Percentiles rank a stretch among this genome's conserved stretches.
phyloP scores from a whole-genome alignment of 352 stramenopile species.

The Pythium utonaiense region DNA sequence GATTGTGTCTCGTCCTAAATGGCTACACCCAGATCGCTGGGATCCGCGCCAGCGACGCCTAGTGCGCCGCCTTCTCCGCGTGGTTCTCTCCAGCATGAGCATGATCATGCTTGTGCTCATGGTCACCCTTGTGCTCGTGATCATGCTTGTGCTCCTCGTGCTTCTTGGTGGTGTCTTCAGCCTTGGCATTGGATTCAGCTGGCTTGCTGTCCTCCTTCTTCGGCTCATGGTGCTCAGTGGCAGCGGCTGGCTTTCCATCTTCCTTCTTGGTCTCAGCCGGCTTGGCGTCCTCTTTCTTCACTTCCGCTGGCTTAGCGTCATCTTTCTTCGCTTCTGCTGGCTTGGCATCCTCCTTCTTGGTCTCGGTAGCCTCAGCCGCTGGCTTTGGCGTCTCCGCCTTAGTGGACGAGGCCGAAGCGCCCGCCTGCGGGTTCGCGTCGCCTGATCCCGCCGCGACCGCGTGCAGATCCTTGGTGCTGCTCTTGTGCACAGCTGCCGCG shows the following conservation, averaged over 20 bases:
- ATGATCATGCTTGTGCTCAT: constrained; percentile 5
- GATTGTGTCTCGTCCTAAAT: background rate
- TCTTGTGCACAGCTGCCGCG: constrained; percentile 22
- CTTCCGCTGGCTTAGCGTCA: background rate
- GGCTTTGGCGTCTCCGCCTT: background rate
- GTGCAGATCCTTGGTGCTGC: constrained; percentile 37
- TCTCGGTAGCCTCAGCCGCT: background rate
- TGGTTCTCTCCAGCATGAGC: constrained; percentile 19
- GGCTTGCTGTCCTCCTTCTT: constrained; percentile 2
- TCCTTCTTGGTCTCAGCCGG: background rate
- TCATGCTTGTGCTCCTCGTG: no score
- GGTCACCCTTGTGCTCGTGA: no score
- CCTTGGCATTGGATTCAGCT: no score
- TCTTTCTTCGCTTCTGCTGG: constrained; percentile 6
- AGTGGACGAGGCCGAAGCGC: background rate
- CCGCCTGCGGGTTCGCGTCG: constrained; percentile 3
- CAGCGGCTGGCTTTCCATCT: background rate
- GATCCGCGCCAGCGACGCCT: background rate
- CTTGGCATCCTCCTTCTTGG: background rate
- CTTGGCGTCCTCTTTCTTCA: constrained; percentile 1
- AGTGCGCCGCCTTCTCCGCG: constrained; percentile 22
- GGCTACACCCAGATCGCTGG: background rate
- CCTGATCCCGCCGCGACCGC: background rate
- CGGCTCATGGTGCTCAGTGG: background rate
- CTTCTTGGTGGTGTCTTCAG: no score